Evolutionary conservation across 164 flowering plant species (phyloP).

Genomic region (Liriodendron chinense): DNA sequence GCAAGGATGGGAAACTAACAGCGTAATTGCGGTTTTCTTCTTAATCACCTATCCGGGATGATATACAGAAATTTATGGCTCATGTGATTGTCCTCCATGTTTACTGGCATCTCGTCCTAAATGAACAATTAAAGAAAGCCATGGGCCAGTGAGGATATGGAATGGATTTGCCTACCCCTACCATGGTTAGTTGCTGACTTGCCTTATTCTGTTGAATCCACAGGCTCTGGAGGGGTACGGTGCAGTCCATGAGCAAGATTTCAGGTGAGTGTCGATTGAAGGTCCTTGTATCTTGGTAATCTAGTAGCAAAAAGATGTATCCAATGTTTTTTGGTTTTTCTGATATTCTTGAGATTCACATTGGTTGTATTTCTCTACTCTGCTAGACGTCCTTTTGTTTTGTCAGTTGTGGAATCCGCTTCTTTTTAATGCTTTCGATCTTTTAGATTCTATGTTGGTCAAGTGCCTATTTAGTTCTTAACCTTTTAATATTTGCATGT

Average conservation of each 20-base stretch:
- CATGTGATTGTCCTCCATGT: slow-evolving; percentile 73
- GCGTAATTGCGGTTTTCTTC: slow-evolving; percentile 99
- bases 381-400: background rate
- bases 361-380: background rate
- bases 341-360: background rate
- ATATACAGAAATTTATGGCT: slow-evolving; percentile 74
- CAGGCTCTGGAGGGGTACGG: slow-evolving; percentile 99
- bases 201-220: slow-evolving; percentile 98
- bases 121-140: slow-evolving; percentile 63
- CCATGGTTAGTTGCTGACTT: slow-evolving; percentile 92
- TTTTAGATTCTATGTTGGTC: background rate
- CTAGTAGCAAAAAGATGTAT: background rate
- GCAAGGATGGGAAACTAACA: slow-evolving; percentile 99
- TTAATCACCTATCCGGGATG: slow-evolving; percentile 92
- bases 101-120: slow-evolving; percentile 68
- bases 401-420: background rate
- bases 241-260: slow-evolving; percentile 77
- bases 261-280: slow-evolving; percentile 65
- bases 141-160: slow-evolving; percentile 92
- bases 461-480: background rate
- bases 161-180: slow-evolving; percentile 81
- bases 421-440: background rate
- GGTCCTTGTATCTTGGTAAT: slow-evolving; percentile 20
- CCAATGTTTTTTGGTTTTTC: background rate
- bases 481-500: background rate